phyloP scores from a whole-genome alignment of 805 yeast species.

The Wickerhamiella vanderwaltii region DNA sequence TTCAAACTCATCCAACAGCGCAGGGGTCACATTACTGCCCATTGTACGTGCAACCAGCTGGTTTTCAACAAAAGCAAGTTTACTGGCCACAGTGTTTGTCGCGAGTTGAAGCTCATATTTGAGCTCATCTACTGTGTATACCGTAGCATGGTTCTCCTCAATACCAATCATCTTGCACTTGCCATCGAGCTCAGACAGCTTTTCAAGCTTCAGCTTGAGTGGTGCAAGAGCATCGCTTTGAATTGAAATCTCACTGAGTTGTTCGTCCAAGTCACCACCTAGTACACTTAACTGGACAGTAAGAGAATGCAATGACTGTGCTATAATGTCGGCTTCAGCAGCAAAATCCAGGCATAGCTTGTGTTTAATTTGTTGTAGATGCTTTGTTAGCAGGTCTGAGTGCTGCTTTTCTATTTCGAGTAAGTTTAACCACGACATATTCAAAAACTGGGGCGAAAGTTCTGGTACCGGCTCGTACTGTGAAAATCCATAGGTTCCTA shows the following conservation, averaged over 20 bases:
- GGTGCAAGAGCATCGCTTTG: constrained; percentile 30
- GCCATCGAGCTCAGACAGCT: constrained; percentile 23
- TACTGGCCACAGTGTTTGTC: constrained; percentile 30
- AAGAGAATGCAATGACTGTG: constrained; percentile 22
- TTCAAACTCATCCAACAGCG: constrained; percentile 34
- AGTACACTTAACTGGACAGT: constrained; percentile 24
- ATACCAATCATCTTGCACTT: constrained; percentile 28
- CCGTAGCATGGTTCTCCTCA: constrained; percentile 30
- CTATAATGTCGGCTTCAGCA: constrained; percentile 26
- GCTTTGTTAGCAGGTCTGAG: constrained; percentile 26
- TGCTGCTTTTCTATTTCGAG: constrained; percentile 27
- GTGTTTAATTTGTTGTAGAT: constrained; percentile 27
- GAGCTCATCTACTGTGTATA: constrained; percentile 30
- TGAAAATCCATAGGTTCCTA: constrained; percentile 27
- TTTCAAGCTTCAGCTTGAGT: constrained; percentile 24
- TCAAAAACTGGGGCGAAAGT: constrained; percentile 24
- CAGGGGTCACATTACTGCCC: constrained; percentile 27
- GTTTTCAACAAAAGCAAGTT: constrained; percentile 33
- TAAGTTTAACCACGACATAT: constrained; percentile 26
- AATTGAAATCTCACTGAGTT: constrained; percentile 28
- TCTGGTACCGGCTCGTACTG: constrained; percentile 29
- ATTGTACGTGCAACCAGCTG: constrained; percentile 30
- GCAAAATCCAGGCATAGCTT: constrained; percentile 26
- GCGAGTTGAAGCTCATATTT: constrained; percentile 30
- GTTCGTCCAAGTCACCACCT: constrained; percentile 31